Conservation (phyloP, 805 yeast genomes). For the Ascoidea rubescens region DNA sequence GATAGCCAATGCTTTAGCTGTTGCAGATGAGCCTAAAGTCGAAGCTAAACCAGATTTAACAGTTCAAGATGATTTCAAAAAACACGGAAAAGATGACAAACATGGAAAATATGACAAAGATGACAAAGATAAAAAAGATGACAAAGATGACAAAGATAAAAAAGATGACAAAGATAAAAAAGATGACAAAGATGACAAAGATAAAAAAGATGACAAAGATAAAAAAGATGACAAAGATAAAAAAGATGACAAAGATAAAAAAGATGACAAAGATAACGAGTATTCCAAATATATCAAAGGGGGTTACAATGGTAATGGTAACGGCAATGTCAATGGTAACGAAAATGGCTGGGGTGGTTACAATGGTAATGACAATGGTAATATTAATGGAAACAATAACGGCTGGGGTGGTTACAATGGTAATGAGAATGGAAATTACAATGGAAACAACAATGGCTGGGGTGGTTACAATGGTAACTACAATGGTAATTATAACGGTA, state of each 20-base stretch:
- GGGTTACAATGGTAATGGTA: constrained; percentile 1
- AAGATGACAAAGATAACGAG: not conserved
- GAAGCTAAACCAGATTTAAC: too few species aligned
- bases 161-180: not conserved
- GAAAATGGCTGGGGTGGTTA: not conserved
- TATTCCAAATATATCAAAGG: not conserved
- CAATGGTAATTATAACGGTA: not conserved
- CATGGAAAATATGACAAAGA: not conserved
- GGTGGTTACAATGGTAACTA: not conserved
- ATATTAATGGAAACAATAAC: not conserved
- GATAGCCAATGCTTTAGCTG: not conserved
- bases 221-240: not conserved
- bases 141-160: not conserved
- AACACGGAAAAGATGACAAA: not conserved
- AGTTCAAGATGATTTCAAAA: not conserved
- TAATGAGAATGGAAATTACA: not conserved
- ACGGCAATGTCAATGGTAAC: not conserved
- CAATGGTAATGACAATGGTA: not conserved
- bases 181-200: not conserved
- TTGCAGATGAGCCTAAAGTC: too few species aligned
- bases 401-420: not conserved
- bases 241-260: not conserved
- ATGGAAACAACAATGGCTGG: too few species aligned
- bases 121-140: not conserved
- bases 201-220: not conserved